phyloP scores from a whole-genome alignment of 805 yeast genomes.

The Nakazawaea holstii region DNA sequence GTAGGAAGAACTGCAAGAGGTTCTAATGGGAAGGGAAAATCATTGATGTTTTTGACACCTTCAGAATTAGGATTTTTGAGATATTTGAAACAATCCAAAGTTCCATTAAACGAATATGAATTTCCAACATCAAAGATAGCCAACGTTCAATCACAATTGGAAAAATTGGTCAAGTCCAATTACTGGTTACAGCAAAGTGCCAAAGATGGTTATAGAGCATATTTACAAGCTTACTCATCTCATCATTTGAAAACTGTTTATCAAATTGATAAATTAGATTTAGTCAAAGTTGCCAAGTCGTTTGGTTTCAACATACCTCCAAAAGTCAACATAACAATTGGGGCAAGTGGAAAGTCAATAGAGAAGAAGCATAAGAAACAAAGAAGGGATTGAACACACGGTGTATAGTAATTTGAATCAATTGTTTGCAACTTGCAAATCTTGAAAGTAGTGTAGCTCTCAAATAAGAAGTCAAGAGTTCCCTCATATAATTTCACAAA shows the following conservation, averaged over 20 bases:
- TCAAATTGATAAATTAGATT: conserved; percentile 90
- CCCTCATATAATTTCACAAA: neutral
- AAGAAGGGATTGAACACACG: conserved; percentile 3
- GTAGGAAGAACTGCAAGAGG: conserved; percentile 99
- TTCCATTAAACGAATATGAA: conserved; percentile 95
- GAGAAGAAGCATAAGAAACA: conserved; percentile 11
- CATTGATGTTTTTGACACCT: conserved; percentile 93
- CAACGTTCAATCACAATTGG: conserved; percentile 90
- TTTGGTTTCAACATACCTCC: conserved; percentile 96
- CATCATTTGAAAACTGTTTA: conserved; percentile 96
- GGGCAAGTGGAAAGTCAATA: conserved; percentile 69
- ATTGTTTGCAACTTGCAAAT: too few relatives aligned
- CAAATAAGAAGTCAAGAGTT: neutral
- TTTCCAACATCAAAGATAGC: conserved; percentile 93
- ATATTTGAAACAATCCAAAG: conserved; percentile 93
- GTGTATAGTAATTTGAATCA: neutral
- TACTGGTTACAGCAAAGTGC: conserved; percentile 95
- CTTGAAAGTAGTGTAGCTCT: neutral
- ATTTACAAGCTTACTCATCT: conserved; percentile 94
- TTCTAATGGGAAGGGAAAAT: conserved; percentile 80
- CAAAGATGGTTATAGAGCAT: conserved; percentile 94
- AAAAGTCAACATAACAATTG: conserved; percentile 92
- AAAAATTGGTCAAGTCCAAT: conserved; percentile 84
- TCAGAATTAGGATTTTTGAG: conserved; percentile 91
- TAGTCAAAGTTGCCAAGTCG: conserved; percentile 90